A percentile compares a stretch with the other conserved stretches of the same genome.
phyloP scores from a whole-genome alignment of 768 basidiomycete genomes.

The Mycena kentingensis region DNA sequence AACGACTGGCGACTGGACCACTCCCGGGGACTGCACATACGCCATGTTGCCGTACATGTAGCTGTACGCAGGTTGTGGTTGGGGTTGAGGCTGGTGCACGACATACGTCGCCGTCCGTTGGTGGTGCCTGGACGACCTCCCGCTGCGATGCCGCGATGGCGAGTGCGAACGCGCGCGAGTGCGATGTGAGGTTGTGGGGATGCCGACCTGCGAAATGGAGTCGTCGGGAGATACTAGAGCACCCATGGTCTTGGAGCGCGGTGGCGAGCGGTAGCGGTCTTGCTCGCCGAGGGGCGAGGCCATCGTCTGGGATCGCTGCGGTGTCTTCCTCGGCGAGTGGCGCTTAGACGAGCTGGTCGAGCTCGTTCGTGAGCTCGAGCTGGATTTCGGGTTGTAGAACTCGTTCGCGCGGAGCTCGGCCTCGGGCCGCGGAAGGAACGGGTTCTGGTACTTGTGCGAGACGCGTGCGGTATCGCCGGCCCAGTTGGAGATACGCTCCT shows the following conservation, averaged over 20 bases:
- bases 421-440: background rate
- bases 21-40: background rate
- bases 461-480: background rate
- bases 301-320: background rate
- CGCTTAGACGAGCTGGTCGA: background rate
- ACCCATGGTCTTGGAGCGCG: background rate
- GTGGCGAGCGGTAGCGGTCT: background rate
- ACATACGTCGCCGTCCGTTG: slow-evolving; percentile 1
- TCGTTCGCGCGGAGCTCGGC: background rate
- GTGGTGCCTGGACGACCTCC: background rate
- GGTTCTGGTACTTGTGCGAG: slow-evolving; percentile 1
- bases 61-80: background rate
- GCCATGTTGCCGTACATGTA: background rate
- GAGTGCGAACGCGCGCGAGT: background rate
- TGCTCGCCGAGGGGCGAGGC: background rate
- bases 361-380: background rate
- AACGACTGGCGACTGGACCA: no score
- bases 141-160: background rate
- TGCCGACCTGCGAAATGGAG: slow-evolving; percentile 1
- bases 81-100: background rate
- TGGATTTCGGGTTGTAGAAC: background rate
- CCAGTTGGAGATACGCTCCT: background rate
- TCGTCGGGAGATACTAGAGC: background rate
- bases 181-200: background rate
- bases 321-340: background rate